Evolutionary conservation across 2,329 filamentous ascomycete genomes (phyloP).

Genomic region (Cladosporium sp.): DNA sequence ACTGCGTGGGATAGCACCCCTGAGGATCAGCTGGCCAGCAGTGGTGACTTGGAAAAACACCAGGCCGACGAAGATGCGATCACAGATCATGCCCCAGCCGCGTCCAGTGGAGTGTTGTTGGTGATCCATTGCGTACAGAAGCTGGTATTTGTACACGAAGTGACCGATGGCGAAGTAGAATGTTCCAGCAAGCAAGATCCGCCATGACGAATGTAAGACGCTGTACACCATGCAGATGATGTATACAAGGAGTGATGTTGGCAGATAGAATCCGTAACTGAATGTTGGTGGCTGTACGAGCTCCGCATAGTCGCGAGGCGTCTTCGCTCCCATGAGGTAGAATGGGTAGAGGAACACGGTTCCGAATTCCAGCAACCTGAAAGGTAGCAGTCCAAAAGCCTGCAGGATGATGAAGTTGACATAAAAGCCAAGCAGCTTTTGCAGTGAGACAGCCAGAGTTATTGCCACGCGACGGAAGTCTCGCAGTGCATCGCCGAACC

Average conservation of each 20-base stretch:
- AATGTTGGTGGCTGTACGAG: slow-evolving; percentile 81
- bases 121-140: slow-evolving; percentile 98
- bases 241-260: slow-evolving; percentile 87
- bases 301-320: slow-evolving; percentile 84
- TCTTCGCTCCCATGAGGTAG: slow-evolving; percentile 74
- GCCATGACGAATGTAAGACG: slow-evolving; percentile 75
- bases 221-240: slow-evolving; percentile 96
- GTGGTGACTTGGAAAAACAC: slow-evolving; percentile 89
- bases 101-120: slow-evolving; percentile 89
- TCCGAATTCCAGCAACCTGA: slow-evolving; percentile 87
- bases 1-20: slow-evolving; percentile 71
- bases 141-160: slow-evolving; percentile 94
- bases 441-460: slow-evolving; percentile 73
- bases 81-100: slow-evolving; percentile 96
- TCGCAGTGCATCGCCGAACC: slow-evolving; percentile 70
- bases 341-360: slow-evolving; percentile 82
- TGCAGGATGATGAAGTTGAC: slow-evolving; percentile 93
- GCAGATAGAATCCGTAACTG: slow-evolving; percentile 94
- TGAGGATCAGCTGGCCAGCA: slow-evolving; percentile 78
- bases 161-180: slow-evolving; percentile 81
- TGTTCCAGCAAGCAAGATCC: slow-evolving; percentile 74
- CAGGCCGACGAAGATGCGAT: slow-evolving; percentile 81
- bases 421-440: slow-evolving; percentile 78
- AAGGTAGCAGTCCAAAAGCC: slow-evolving; percentile 87
- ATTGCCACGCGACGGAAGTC: slow-evolving; percentile 78